A percentile compares a stretch with the other conserved stretches of the same genome.
Conservation (phyloP, 495 filamentous ascomycete species). For the Bacidia gigantensis region DNA sequence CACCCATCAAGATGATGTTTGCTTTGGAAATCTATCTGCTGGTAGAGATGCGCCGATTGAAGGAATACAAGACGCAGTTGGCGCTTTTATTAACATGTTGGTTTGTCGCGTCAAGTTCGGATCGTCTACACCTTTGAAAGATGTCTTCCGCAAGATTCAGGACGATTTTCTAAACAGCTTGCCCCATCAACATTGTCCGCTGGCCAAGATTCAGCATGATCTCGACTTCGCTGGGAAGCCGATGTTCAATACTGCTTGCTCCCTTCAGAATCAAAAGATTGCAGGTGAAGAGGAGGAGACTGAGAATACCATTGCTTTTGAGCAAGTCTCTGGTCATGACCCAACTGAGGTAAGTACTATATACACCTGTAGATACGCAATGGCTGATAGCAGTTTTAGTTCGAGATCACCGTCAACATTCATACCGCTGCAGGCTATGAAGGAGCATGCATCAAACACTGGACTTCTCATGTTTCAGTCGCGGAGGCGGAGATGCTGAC, state of each 20-base stretch:
- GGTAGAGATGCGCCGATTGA: slow-evolving; percentile 36
- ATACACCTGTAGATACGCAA: no score
- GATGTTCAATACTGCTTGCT: slow-evolving; percentile 46
- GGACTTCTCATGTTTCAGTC: slow-evolving; percentile 33
- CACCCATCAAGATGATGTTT: slow-evolving; percentile 37
- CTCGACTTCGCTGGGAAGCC: slow-evolving; percentile 35
- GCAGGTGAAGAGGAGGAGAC: slow-evolving; percentile 24
- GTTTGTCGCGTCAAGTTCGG: slow-evolving; percentile 34
- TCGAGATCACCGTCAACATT: slow-evolving; percentile 24
- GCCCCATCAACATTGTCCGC: slow-evolving; percentile 37
- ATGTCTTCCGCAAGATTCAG: slow-evolving; percentile 33
- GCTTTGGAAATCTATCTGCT: slow-evolving; percentile 41
- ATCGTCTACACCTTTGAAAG: slow-evolving; percentile 22
- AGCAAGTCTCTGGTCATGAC: slow-evolving; percentile 30
- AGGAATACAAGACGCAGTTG: slow-evolving; percentile 37
- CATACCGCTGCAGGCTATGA: slow-evolving; percentile 30
- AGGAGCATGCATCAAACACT: slow-evolving; percentile 36
- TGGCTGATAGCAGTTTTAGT: slow-evolving; percentile 3
- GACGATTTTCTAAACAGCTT: slow-evolving; percentile 35
- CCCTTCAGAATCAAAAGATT: slow-evolving; percentile 34
- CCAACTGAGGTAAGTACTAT: slow-evolving; percentile 21
- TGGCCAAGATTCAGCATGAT: slow-evolving; percentile 42
- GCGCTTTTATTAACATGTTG: slow-evolving; percentile 45
- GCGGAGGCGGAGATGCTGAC: slow-evolving; percentile 23
- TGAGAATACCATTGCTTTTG: slow-evolving; percentile 24